These are phyloP conservation scores for Ganoderma leucocontextum DNA, from an alignment of 1,284 basidiomycete genomes.

Conservation along the genomic window DNA sequence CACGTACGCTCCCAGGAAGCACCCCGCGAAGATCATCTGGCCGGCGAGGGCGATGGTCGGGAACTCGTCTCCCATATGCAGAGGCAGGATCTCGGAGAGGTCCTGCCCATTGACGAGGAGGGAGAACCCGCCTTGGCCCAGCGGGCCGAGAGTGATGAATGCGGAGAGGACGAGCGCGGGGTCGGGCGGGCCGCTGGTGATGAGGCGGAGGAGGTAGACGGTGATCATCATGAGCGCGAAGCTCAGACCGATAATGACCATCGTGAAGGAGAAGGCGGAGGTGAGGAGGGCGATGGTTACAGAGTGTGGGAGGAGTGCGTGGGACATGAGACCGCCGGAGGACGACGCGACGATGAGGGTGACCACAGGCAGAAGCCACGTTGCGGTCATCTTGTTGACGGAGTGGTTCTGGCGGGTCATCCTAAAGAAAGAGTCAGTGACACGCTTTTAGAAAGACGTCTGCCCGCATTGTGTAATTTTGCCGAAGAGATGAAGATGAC, in stretches of 20 bases:
- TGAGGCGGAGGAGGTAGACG: slow-evolving; percentile 51
- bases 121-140: slow-evolving; percentile 62
- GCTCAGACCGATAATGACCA: slow-evolving; percentile 62
- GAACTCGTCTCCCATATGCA: slow-evolving; percentile 43
- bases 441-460: not conserved
- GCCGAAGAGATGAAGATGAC: not conserved
- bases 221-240: slow-evolving; percentile 57
- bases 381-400: slow-evolving; percentile 53
- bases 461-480: not conserved
- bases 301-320: slow-evolving; percentile 49
- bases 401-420: slow-evolving; percentile 61
- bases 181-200: slow-evolving; percentile 49
- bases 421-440: slow-evolving; percentile 41
- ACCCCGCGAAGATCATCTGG: slow-evolving; percentile 48
- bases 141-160: slow-evolving; percentile 51
- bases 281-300: slow-evolving; percentile 57
- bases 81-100: slow-evolving; percentile 51
- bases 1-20: slow-evolving; percentile 50
- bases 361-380: slow-evolving; percentile 71
- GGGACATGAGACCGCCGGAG: slow-evolving; percentile 61
- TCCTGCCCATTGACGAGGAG: slow-evolving; percentile 59
- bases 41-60: slow-evolving; percentile 43
- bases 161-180: slow-evolving; percentile 53
- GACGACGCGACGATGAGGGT: slow-evolving; percentile 68
- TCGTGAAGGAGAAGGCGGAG: slow-evolving; percentile 56